Percentiles rank a stretch among this genome's conserved stretches.
phyloP scores from a whole-genome alignment of 176 grass and related monocot genomes.

The Eremochloa ophiuroides region DNA sequence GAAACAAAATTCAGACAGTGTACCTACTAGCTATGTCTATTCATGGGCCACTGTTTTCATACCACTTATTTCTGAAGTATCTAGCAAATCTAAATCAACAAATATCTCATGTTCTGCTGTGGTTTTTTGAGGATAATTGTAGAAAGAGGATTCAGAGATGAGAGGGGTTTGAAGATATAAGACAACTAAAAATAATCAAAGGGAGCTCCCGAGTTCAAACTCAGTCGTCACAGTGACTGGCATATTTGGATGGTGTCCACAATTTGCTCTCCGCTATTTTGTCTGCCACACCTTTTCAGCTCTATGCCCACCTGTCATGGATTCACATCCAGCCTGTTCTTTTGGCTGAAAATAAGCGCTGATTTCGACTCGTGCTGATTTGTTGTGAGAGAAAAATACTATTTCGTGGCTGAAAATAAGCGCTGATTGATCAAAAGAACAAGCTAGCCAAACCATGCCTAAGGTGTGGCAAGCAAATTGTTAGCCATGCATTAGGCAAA shows the following conservation, averaged over 20 bases:
- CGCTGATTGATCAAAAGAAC: too few relatives aligned
- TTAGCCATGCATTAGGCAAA: neutral
- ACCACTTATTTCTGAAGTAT: neutral
- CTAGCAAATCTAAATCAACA: neutral
- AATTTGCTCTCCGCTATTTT: neutral
- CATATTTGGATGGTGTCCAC: neutral
- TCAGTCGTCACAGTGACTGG: neutral
- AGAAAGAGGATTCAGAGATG: neutral
- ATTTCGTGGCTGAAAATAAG: too few relatives aligned
- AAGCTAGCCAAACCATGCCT: neutral
- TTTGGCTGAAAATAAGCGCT: too few relatives aligned
- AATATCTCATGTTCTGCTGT: neutral
- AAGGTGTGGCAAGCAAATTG: neutral
- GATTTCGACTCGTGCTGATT: too few relatives aligned
- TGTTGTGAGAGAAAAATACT: too few relatives aligned
- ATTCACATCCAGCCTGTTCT: too few relatives aligned
- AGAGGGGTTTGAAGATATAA: neutral
- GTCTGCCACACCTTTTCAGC: neutral
- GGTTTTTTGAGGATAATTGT: neutral
- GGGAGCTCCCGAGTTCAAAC: neutral
- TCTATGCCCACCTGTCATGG: neutral
- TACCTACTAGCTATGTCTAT: neutral
- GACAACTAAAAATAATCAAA: neutral
- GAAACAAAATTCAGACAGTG: neutral
- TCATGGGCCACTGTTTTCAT: neutral